A percentile compares a stretch with the other conserved stretches of the same genome.
phyloP scores from a whole-genome alignment of 331 rosid genomes.

The Telfairia occidentalis region DNA sequence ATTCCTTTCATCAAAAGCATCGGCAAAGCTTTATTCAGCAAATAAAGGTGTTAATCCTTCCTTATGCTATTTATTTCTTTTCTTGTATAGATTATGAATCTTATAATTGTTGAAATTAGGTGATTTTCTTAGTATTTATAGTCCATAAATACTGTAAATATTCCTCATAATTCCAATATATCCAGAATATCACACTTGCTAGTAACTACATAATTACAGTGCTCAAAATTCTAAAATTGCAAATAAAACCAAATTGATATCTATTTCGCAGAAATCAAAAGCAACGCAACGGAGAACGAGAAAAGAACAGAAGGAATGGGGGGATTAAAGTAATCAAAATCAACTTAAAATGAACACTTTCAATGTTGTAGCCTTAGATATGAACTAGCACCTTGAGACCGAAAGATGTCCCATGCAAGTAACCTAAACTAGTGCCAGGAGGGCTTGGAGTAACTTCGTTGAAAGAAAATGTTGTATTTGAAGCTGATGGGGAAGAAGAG shows the following conservation, averaged over 20 bases:
- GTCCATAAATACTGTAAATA: neutral
- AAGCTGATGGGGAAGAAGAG: conserved; percentile 49
- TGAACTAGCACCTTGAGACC: conserved; percentile 67
- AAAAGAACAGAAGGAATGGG: neutral
- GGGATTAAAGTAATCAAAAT: neutral
- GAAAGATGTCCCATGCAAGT: conserved; percentile 36
- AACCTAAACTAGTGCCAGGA: conserved; percentile 40
- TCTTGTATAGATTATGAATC: no score
- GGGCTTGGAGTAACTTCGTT: conserved; percentile 58
- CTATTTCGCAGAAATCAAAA: neutral
- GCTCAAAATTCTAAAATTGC: neutral
- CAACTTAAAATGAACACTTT: neutral
- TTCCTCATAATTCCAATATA: no score
- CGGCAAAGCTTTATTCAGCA: no score
- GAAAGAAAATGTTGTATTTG: conserved; percentile 39
- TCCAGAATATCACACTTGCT: neutral
- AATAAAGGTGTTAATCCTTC: neutral
- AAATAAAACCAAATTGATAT: neutral
- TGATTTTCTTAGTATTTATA: neutral
- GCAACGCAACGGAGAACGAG: neutral
- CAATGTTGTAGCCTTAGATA: neutral
- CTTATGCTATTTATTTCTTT: neutral
- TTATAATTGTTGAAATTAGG: no score
- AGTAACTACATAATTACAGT: neutral
- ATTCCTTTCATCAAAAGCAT: no score